phyloP scores from a whole-genome alignment of 495 filamentous ascomycete species.

The Daldinia loculata region DNA sequence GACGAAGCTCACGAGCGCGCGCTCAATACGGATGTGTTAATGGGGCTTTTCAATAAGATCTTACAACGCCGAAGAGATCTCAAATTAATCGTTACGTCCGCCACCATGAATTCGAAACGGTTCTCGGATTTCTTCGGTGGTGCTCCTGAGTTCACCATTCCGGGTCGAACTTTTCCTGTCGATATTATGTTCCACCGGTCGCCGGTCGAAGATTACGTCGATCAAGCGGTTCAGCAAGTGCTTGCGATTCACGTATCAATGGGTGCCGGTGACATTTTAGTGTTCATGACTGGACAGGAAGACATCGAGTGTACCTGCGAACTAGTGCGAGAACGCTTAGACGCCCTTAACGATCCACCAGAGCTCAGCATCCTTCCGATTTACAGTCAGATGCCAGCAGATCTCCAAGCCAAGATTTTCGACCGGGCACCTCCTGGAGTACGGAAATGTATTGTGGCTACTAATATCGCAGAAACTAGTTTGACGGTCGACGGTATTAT shows the following conservation, averaged over 20 bases:
- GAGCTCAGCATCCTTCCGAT: constrained; percentile 96
- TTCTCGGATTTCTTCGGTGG: constrained; percentile 97
- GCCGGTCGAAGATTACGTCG: constrained; percentile 97
- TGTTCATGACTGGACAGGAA: constrained; percentile 99
- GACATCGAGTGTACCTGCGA: constrained; percentile 98
- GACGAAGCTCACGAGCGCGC: constrained; percentile 98
- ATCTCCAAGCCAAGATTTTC: constrained; percentile 97
- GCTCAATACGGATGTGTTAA: constrained; percentile 94
- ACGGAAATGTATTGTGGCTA: constrained; percentile 96
- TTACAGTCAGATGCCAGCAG: constrained; percentile 99
- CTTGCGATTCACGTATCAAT: constrained; percentile 97
- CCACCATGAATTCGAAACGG: constrained; percentile 97
- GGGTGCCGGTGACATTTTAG: constrained; percentile 89
- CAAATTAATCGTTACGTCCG: constrained; percentile 97
- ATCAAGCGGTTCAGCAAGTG: constrained; percentile 95
- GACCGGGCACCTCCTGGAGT: constrained; percentile 89
- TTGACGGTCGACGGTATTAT: constrained; percentile 99
- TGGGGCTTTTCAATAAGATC: constrained; percentile 98
- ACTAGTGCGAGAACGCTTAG: constrained; percentile 86
- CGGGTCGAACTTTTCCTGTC: constrained; percentile 96
- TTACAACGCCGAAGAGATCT: constrained; percentile 88
- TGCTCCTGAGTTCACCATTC: constrained; percentile 97
- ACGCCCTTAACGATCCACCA: constrained; percentile 90
- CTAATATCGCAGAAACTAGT: constrained; percentile 98
- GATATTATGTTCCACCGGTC: constrained; percentile 95